Base-by-base conservation (phyloP, 2,329 filamentous ascomycete genomes). In the Ceratocystis papillata region DNA sequence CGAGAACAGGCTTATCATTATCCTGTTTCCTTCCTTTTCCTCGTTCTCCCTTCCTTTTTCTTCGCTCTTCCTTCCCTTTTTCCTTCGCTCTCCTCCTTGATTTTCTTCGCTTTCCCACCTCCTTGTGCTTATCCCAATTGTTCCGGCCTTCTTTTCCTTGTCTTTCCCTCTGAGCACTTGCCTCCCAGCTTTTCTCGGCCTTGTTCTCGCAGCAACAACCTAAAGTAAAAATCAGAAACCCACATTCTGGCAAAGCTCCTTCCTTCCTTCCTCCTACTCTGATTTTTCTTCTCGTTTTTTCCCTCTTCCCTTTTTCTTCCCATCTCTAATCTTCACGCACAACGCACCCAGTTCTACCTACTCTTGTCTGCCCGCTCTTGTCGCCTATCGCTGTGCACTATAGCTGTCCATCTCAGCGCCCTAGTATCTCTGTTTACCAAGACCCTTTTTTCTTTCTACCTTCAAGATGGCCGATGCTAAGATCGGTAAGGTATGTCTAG, bases 381-480 rank as follows among this genome's bases (percentile, higher is more conserved):
- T 30, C 53, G 8, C 48, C 48, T 12, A 10, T 22, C 7, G 15
- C 22, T 50, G 46, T 50, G 22, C 53, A 57, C 53, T 33, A 2
- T 30, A 30, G 53, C 53, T 33, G 53, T n/a, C 10, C 12, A 33
- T 33, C 28, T n/a, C 53, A 33, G 53, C 53, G 25, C 53, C 53
- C 53, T 33, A n/a, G n/a, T 57, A 57, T 57, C 25, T 28, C 30
- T 57, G 25, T 22, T 57, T 1, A 22, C 37, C 62, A n/a, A 48
- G 33, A 63, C 45, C 41, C 37, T 57, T 33, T 28, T 28, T 25
- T 57, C 37, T 57, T 10, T 50, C 17, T 46, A 50, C 57, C 37
- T 17, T 44, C 65, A 61, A 10, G 6, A 67, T 67, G 65, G 61
- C 65, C n/a, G 62, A 67, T 62, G 50, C 61, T 62, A 67, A 67